phyloP scores from a whole-genome alignment of 371 early-diverging fungal genomes.

The Rhizomucor miehei region DNA sequence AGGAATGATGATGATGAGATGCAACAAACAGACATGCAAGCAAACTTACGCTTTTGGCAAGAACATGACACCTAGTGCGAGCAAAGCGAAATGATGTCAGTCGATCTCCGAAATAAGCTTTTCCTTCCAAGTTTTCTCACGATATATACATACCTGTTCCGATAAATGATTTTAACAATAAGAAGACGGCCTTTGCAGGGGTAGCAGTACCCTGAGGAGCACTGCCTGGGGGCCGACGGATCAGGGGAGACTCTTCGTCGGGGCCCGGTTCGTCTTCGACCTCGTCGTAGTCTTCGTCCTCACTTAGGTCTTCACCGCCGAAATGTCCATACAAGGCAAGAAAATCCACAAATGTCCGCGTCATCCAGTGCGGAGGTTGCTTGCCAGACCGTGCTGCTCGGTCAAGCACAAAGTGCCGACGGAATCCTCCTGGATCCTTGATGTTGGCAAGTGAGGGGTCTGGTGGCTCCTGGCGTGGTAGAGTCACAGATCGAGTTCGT shows the following conservation, averaged over 20 bases:
- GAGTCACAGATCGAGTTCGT: constrained; percentile 34
- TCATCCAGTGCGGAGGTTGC: constrained; percentile 65
- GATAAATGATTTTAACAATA: constrained; percentile 75
- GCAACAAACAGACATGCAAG: neutral
- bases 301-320: constrained; percentile 91
- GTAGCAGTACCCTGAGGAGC: constrained; percentile 67
- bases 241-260: constrained; percentile 43
- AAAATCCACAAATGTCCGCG: constrained; percentile 90
- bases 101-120: neutral
- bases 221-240: constrained; percentile 36
- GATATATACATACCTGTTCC: constrained; percentile 57
- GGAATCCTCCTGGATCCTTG: constrained; percentile 84
- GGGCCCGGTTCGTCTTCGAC: constrained; percentile 38
- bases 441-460: constrained; percentile 42
- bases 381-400: constrained; percentile 68
- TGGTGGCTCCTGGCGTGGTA: constrained; percentile 20
- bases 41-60: constrained; percentile 59
- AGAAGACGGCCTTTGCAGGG: constrained; percentile 66
- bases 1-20: neutral
- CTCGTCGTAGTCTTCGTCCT: constrained; percentile 78
- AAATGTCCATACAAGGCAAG: constrained; percentile 91
- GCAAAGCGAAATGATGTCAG: constrained; percentile 10
- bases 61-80: constrained; percentile 72
- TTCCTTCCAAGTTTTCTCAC: neutral
- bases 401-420: constrained; percentile 79